phyloP scores from a whole-genome alignment of 2,329 filamentous ascomycete species.

The Aspergillus latus region DNA sequence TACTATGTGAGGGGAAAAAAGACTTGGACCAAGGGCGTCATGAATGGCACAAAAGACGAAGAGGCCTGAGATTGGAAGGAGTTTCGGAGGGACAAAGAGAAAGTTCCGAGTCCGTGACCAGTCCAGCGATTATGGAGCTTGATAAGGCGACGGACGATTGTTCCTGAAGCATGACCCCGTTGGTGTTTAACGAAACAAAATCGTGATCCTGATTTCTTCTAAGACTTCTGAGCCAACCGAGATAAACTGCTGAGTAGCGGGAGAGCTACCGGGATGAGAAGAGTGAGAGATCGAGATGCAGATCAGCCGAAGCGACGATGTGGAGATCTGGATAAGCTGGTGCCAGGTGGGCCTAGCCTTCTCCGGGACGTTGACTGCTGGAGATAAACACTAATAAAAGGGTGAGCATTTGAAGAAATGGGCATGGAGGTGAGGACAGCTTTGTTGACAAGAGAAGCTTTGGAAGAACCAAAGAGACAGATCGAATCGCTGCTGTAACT shows the following conservation, averaged over 20 bases:
- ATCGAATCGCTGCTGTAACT: not conserved
- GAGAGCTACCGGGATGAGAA: not conserved
- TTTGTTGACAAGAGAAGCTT: not conserved
- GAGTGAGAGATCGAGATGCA: not conserved
- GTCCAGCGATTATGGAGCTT: not conserved
- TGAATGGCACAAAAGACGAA: not conserved
- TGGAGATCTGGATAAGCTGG: conserved; percentile 3
- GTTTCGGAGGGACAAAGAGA: not conserved
- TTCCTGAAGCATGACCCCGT: not conserved
- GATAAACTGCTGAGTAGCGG: not conserved
- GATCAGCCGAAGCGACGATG: conserved; percentile 1
- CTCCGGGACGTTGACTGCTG: not conserved
- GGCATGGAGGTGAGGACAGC: not conserved
- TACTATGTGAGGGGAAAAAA: not conserved
- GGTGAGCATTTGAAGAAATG: not conserved
- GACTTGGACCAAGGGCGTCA: not conserved
- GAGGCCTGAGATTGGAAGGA: not conserved
- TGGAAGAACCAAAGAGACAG: not conserved
- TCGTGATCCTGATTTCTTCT: not conserved
- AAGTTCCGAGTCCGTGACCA: not conserved
- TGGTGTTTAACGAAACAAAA: not conserved
- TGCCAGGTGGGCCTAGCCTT: conserved; percentile 3
- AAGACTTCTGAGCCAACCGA: not conserved
- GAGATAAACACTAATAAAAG: not conserved
- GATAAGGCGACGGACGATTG: not conserved